Percentiles rank a stretch among this genome's conserved stretches.
Evolutionary conservation across 2,329 filamentous ascomycete species (phyloP).

Genomic region (Biscogniauxia sp.): DNA sequence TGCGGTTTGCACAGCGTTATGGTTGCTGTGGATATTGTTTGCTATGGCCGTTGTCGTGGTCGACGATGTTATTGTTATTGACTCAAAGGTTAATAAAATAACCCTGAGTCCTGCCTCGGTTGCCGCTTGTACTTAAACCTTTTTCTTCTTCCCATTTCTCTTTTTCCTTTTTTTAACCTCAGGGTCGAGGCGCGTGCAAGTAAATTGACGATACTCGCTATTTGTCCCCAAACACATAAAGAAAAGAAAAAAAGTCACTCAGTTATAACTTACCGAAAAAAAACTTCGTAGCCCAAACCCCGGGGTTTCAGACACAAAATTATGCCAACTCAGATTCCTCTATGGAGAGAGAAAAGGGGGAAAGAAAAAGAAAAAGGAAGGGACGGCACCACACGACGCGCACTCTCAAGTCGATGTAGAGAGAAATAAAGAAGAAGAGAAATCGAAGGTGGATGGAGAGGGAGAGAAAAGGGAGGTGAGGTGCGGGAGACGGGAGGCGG

Average conservation of each 20-base stretch:
- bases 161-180: neutral
- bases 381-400: constrained; percentile 27
- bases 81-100: constrained; percentile 5
- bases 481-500: constrained; percentile 21
- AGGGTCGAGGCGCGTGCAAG: neutral
- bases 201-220: neutral
- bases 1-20: neutral
- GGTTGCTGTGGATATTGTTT: too few relatives aligned
- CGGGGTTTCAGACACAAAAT: constrained; percentile 19
- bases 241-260: neutral
- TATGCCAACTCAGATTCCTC: constrained; percentile 14
- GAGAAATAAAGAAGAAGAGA: constrained; percentile 12
- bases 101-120: constrained; percentile 11
- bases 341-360: constrained; percentile 15
- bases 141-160: neutral
- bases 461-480: constrained; percentile 25
- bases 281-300: constrained; percentile 20
- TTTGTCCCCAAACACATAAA: neutral
- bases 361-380: constrained; percentile 27
- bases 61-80: constrained; percentile 4
- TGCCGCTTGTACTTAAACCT: constrained; percentile 11
- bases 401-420: constrained; percentile 23
- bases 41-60: neutral
- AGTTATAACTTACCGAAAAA: constrained; percentile 15
- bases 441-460: constrained; percentile 17